Base-by-base conservation (phyloP, 1,284 basidiomycete genomes). In the Rhodotorula mucilaginosa region DNA sequence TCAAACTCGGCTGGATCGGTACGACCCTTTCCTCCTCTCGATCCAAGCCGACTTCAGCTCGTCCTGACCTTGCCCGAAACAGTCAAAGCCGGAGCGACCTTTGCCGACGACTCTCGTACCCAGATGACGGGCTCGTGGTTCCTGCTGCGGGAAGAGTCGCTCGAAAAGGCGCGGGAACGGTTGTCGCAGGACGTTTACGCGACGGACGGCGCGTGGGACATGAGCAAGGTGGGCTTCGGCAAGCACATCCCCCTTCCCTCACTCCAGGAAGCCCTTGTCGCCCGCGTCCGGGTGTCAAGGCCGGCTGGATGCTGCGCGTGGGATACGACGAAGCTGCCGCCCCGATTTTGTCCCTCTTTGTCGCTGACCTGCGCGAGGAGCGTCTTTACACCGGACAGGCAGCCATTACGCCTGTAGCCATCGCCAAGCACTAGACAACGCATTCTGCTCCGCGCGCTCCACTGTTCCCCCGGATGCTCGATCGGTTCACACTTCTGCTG, bases 71-170 rank as follows among this genome's bases (percentile, higher is more conserved):
- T 1, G 10, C 3, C 2, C 29, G 23, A 8, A 44, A 44, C 68
- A 75, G 74, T 71, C 18, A 58, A 62, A 21, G 74, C 67, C 15
- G 74, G 74, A 39, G 71, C 74, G 12, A 73, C 69, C 18, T 75
- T 75, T 46, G 57, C 57, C 23, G 74, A 71, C 60, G 74, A 71
- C 52, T 29, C 65, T 2, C 59, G 65, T 5, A 46, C 58, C 5
- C 66, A 69, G 60, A 75, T 75, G 74, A 73, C 71, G 5, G 74
- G 74, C 3, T 69, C 66, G 23, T 73, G 64, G 60, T 68, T 71
- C 69, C 49, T 73, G 56, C 21, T 73, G 12, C 52, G 74, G 10
- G 74, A 71, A n/a, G 69, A 71, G 10, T 63, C 52, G 31, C 34
- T 61, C 21, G 69, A 75, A 16, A 67, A 71, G 48, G 71, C 72